Percentiles rank a stretch among this genome's conserved stretches.
Evolutionary conservation across 2,329 filamentous ascomycete genomes (phyloP).

Genomic region (Fusarium domesticum): DNA sequence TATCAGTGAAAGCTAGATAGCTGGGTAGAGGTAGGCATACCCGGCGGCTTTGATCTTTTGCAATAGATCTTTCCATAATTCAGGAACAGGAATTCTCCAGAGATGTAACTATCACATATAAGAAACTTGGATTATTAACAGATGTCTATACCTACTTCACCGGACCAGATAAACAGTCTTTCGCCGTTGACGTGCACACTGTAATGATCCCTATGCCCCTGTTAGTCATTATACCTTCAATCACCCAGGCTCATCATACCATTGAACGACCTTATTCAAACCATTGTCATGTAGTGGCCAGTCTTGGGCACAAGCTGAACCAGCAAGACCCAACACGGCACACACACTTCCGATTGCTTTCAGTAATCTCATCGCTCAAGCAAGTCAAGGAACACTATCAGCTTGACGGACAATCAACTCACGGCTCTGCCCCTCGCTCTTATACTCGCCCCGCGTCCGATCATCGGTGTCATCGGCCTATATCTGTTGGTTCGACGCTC

Average conservation of each 20-base stretch:
- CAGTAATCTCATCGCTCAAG: neutral
- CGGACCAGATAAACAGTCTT: constrained; percentile 42
- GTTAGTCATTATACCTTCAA: neutral
- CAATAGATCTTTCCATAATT: constrained; percentile 42
- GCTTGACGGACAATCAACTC: neutral
- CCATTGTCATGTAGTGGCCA: neutral
- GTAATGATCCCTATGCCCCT: neutral
- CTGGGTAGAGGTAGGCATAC: constrained; percentile 17
- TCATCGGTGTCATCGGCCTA: neutral
- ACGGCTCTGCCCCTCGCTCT: neutral
- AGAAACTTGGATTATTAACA: constrained; percentile 20
- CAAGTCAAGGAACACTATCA: neutral
- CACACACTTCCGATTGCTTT: neutral
- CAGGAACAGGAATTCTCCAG: constrained; percentile 12
- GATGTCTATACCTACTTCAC: constrained; percentile 31
- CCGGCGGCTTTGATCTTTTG: constrained; percentile 43
- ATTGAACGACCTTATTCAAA: neutral
- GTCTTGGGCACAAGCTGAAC: neutral
- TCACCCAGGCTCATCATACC: neutral
- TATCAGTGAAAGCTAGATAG: constrained; percentile 5
- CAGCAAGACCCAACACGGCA: neutral
- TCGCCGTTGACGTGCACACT: constrained; percentile 33
- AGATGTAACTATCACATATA: constrained; percentile 35
- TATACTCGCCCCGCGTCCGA: neutral
- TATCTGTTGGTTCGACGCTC: neutral